Base-by-base conservation (phyloP, 768 basidiomycete genomes). In the Suillus hirtellus region DNA sequence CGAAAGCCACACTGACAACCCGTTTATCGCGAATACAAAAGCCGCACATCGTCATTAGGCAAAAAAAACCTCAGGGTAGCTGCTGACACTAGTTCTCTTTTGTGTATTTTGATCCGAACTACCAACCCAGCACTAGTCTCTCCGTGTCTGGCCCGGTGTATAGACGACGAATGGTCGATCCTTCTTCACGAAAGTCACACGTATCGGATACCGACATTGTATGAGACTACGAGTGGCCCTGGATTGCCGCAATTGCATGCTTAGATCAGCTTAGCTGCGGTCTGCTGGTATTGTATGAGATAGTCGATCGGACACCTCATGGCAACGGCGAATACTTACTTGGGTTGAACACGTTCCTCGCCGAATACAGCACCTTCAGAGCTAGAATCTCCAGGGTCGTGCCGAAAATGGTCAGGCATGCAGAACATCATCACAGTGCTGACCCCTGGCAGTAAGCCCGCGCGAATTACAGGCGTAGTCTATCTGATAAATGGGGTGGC, bases 11-110 rank as follows among this genome's bases (percentile, higher is more conserved):
- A 27, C 68, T 67, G 60, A 47, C 63, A 31, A 47, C 63, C 46
- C 49, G 43, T 60, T 58, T 64, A 61, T 35, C 64, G 38, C 24
- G 56, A 58, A 58, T 27, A 58, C 38, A 24, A 58, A 58, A 11
- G 38, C 56, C 56, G 17, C 24, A 42, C 38, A 59, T 60, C 54
- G 63, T 56, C 64, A 71, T 64, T 59, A 67, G 63, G 65, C 59
- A 62, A 67, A 63, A 40, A 58, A 24, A 69, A 49, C 9, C 59
- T 71, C 75, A 71, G 72, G 72, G 69, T 63, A 61, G 37, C 60
- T 49, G 61, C 62, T 64, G 62, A 60, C 60, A 60, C 70, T 67
- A 59, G 68, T 59, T 64, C 66, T 49, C 14, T 59, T 69, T 73
- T 68, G 59, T 59, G 55, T 27, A 19, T 42, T 47, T 42, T 58